A percentile compares a stretch with the other conserved stretches of the same genome.
Evolutionary conservation across 192 early-diverging fungal genomes (phyloP).

Genomic region (Dimargaris xerosporica): DNA sequence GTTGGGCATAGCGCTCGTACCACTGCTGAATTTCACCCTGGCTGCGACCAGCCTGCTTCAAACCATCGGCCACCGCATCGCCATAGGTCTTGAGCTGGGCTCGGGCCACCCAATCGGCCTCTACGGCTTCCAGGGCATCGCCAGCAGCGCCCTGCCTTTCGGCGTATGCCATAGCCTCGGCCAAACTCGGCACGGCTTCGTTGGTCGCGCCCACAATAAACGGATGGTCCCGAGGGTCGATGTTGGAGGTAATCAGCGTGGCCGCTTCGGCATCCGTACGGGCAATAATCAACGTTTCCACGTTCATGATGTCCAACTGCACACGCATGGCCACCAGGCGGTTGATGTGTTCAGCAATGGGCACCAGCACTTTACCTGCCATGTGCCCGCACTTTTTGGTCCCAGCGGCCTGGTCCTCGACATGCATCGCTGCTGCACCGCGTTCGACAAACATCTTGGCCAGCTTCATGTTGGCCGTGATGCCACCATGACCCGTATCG

Average conservation of each 20-base stretch:
- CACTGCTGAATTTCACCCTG: constrained; percentile 24
- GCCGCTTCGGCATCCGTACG: constrained; percentile 97
- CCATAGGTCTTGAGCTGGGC: constrained; percentile 72
- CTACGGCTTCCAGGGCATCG: constrained; percentile 60
- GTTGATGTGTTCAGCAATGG: constrained; percentile 95
- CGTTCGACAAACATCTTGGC: constrained; percentile 96
- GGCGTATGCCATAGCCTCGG: constrained; percentile 65
- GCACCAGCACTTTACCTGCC: constrained; percentile 98
- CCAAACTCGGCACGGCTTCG: constrained; percentile 50
- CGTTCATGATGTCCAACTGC: constrained; percentile 97
- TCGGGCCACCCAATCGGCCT: constrained; percentile 65
- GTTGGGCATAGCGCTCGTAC: constrained; percentile 8
- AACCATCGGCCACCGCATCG: constrained; percentile 56
- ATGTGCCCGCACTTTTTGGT: constrained; percentile 99
- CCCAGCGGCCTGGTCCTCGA: constrained; percentile 85
- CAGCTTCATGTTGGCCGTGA: constrained; percentile 93
- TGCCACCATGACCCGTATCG: constrained; percentile 96
- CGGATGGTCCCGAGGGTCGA: constrained; percentile 87
- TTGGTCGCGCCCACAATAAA: constrained; percentile 94
- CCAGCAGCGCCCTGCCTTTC: constrained; percentile 54
- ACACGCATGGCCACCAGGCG: constrained; percentile 84
- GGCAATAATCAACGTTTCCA: constrained; percentile 83
- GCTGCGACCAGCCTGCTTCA: constrained; percentile 32
- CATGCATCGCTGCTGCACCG: constrained; percentile 88
- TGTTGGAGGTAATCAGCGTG: constrained; percentile 89